Evolutionary conservation across 345 rosid genomes (phyloP).

Genomic region (Euphorbia pulcherrima): DNA sequence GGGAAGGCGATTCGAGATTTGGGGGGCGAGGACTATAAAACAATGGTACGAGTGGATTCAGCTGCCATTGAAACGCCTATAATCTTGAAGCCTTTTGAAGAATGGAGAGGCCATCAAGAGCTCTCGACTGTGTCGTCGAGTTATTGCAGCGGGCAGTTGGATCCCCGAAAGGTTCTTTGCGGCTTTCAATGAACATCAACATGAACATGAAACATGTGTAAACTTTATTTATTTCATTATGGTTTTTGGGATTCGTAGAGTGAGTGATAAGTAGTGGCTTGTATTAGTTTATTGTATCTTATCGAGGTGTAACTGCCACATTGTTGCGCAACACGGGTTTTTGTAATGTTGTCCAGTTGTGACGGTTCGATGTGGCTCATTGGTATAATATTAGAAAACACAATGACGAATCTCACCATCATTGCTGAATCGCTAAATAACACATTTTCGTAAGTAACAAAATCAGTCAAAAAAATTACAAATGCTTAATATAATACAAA

Average conservation of each 20-base stretch:
- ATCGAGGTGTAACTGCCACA: conserved; percentile 26
- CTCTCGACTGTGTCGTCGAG: conserved; percentile 90
- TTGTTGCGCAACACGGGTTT: conserved; percentile 28
- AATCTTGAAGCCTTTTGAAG: conserved; percentile 70
- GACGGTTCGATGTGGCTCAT: conserved; percentile 23
- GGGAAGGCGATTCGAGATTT: conserved; percentile 71
- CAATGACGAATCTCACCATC: too few species aligned
- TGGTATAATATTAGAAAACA: too few species aligned
- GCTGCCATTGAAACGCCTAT: conserved; percentile 68
- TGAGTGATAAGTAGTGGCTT: conserved; percentile 14
- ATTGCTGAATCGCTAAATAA: too few species aligned
- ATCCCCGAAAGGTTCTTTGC: conserved; percentile 75
- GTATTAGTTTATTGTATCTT: conserved; percentile 15
- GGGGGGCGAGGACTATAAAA: conserved; percentile 84
- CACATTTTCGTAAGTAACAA: too few species aligned
- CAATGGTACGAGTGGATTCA: conserved; percentile 79
- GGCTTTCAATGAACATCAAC: conserved; percentile 40
- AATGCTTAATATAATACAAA: too few species aligned
- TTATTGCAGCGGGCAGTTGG: conserved; percentile 92
- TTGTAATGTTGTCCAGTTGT: conserved; percentile 40
- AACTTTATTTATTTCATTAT: conserved; percentile 9
- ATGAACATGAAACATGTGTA: conserved; percentile 3
- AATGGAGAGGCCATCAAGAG: conserved; percentile 88
- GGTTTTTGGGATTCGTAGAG: conserved; percentile 5
- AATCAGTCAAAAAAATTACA: too few species aligned